A percentile compares a stretch with the other conserved stretches of the same genome.
Conservation (phyloP, 345 rosid species). For the Bruguiera sexangula region DNA sequence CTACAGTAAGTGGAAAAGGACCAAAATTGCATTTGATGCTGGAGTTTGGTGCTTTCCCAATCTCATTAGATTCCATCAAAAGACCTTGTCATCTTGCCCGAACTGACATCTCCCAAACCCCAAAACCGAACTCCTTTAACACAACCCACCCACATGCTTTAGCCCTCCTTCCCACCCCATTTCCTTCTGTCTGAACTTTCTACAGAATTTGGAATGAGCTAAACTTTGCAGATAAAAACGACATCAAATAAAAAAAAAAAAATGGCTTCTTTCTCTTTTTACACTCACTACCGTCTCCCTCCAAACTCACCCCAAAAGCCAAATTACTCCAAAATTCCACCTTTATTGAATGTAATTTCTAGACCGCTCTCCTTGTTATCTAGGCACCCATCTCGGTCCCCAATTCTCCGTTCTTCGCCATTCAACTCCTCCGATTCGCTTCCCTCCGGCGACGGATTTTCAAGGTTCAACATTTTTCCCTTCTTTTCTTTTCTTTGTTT, state of each 20-base stretch:
- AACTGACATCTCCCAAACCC: no score
- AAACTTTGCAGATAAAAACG: no score
- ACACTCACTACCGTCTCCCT: slow-evolving; percentile 28
- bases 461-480: slow-evolving; percentile 42
- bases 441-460: slow-evolving; percentile 44
- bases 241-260: not conserved
- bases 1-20: no score
- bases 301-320: slow-evolving; percentile 17
- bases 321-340: slow-evolving; percentile 24
- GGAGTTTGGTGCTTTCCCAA: no score
- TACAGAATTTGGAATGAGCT: not conserved
- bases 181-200: not conserved
- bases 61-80: no score
- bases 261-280: slow-evolving; percentile 33
- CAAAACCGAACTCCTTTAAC: no score
- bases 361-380: slow-evolving; percentile 19
- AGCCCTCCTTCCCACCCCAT: not conserved
- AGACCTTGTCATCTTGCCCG: no score
- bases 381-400: slow-evolving; percentile 20
- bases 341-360: slow-evolving; percentile 22
- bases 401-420: slow-evolving; percentile 38
- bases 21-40: no score
- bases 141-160: no score
- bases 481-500: not conserved
- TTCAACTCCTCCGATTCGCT: slow-evolving; percentile 27